phyloP scores from a whole-genome alignment of 371 early-diverging fungal genomes.

The Syncephalis plumigaleata region DNA sequence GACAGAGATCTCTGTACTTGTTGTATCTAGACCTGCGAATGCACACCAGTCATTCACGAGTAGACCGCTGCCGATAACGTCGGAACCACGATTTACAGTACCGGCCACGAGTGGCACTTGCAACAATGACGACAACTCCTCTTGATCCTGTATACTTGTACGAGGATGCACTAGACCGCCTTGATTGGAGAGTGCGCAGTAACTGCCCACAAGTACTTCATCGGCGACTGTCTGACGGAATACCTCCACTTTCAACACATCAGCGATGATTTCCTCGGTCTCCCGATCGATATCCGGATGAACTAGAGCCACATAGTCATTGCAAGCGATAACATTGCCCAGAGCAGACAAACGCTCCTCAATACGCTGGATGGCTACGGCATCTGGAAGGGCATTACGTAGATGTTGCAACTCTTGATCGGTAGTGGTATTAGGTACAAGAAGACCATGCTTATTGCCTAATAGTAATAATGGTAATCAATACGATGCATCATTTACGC shows the following conservation, averaged over 20 bases:
- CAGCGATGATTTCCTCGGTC: constrained; percentile 97
- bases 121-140: constrained; percentile 95
- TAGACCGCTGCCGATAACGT: constrained; percentile 94
- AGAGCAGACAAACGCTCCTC: constrained; percentile 98
- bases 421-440: constrained; percentile 94
- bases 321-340: constrained; percentile 99
- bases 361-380: constrained; percentile 88
- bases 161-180: constrained; percentile 98
- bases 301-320: constrained; percentile 98
- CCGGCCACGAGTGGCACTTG: constrained; percentile 98
- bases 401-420: constrained; percentile 99
- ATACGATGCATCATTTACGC: constrained; percentile 1
- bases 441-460: constrained; percentile 88
- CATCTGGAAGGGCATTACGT: constrained; percentile 94
- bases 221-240: constrained; percentile 98
- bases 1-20: constrained; percentile 94
- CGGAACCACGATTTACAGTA: constrained; percentile 99
- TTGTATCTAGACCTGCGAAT: constrained; percentile 96
- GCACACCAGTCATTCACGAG: constrained; percentile 99
- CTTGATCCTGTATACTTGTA: constrained; percentile 92
- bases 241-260: constrained; percentile 96
- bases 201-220: constrained; percentile 97
- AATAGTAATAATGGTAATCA: constrained; percentile 8
- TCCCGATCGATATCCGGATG: constrained; percentile 98
- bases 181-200: constrained; percentile 94